Conservation (phyloP, 1,139 yeast species). For the Sugiyamaella xylanicola region DNA sequence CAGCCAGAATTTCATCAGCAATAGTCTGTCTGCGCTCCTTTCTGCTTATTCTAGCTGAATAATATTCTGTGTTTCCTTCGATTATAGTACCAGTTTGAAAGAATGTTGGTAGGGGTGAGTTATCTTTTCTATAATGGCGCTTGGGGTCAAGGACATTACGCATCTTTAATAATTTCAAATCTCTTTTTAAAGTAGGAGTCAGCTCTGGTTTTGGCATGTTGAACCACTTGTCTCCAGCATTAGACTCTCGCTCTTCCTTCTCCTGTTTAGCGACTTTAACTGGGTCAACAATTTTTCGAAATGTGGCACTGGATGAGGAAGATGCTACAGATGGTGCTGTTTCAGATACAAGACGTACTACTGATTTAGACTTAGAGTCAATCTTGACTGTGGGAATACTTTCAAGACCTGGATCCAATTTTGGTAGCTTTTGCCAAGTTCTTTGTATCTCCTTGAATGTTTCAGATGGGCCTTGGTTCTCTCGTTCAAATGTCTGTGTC, state of each 20-base stretch:
- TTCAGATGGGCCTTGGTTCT: conserved; percentile 15
- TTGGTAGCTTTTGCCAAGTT: conserved; percentile 33
- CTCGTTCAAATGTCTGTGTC: conserved; percentile 3
- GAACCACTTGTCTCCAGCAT: conserved; percentile 74
- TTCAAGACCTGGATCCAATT: conserved; percentile 29
- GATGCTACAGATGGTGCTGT: not conserved
- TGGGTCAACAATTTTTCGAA: conserved; percentile 54
- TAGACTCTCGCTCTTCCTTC: conserved; percentile 38
- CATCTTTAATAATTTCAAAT: conserved; percentile 74
- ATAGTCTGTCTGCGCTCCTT: conserved; percentile 76
- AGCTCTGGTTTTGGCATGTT: conserved; percentile 78
- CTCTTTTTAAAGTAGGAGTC: conserved; percentile 73
- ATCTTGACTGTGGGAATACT: conserved; percentile 4
- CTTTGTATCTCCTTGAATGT: conserved; percentile 26
- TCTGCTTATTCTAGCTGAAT: conserved; percentile 66
- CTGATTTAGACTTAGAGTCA: conserved; percentile 18
- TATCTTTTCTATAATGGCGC: conserved; percentile 88
- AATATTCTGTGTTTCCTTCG: conserved; percentile 80
- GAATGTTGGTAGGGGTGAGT: conserved; percentile 75
- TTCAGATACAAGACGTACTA: conserved; percentile 20
- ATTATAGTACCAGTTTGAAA: conserved; percentile 89
- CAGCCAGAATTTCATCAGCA: conserved; percentile 79
- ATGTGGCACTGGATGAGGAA: conserved; percentile 22
- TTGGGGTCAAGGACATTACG: conserved; percentile 94
- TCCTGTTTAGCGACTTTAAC: conserved; percentile 40